phyloP scores from a whole-genome alignment of 495 filamentous ascomycete species.

The Elaphomyces granulatus region DNA sequence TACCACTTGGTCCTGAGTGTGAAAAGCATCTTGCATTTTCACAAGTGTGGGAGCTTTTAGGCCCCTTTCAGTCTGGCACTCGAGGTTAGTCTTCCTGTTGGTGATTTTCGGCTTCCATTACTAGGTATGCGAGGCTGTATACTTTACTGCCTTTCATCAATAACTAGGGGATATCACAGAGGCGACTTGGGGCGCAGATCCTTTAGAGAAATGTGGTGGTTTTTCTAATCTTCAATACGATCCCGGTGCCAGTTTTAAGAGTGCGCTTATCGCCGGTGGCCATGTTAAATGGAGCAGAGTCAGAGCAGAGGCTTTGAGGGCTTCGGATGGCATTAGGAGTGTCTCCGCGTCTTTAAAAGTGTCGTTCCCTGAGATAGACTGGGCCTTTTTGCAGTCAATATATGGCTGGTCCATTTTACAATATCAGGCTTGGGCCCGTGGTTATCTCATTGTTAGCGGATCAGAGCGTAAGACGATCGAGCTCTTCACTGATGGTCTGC shows the following conservation, averaged over 20 bases:
- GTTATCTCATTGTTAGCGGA: conserved; percentile 25
- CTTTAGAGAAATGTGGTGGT: conserved; percentile 37
- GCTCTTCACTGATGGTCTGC: conserved; percentile 27
- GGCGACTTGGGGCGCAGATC: conserved; percentile 46
- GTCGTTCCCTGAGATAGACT: conserved; percentile 34
- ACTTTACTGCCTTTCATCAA: neutral
- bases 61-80: conserved; percentile 47
- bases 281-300: conserved; percentile 30
- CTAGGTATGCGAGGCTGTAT: neutral
- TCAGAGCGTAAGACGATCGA: conserved; percentile 17
- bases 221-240: conserved; percentile 32
- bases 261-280: conserved; percentile 36
- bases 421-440: conserved; percentile 45
- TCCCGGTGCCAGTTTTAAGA: conserved; percentile 24
- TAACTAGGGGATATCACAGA: no score
- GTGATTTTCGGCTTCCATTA: no score
- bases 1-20: neutral
- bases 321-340: conserved; percentile 9
- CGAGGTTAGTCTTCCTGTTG: conserved; percentile 35
- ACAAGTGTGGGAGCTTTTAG: conserved; percentile 37
- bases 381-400: conserved; percentile 34
- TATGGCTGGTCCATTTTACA: conserved; percentile 48
- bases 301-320: conserved; percentile 13
- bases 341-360: conserved; percentile 21
- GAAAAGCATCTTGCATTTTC: conserved; percentile 17